These are phyloP conservation scores for Zelopaecilomyces penicillatus DNA, from an alignment of 2,329 filamentous ascomycete genomes.

Conservation along the genomic window DNA sequence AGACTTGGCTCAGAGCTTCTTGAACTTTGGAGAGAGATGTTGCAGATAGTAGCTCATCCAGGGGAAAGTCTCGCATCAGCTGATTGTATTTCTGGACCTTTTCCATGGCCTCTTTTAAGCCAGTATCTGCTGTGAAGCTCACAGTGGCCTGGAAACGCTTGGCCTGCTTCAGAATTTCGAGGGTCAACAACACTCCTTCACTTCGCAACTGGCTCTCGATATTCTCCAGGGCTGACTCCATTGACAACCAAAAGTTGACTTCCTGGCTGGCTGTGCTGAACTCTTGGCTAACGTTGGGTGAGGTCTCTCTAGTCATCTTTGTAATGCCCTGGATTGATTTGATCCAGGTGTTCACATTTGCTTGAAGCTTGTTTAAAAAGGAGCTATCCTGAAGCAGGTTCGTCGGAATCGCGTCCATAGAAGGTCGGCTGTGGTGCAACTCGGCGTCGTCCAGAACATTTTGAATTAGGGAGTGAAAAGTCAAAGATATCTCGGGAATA, in stretches of 20 bases:
- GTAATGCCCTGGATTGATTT: slow-evolving; percentile 96
- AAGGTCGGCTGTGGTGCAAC: slow-evolving; percentile 56
- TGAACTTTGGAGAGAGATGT: slow-evolving; percentile 82
- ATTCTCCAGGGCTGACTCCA: slow-evolving; percentile 86
- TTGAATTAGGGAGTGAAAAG: slow-evolving; percentile 84
- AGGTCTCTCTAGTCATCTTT: slow-evolving; percentile 80
- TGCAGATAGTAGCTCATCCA: slow-evolving; percentile 89
- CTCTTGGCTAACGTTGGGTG: slow-evolving; percentile 46
- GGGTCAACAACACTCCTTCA: slow-evolving; percentile 80
- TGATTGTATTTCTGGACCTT: slow-evolving; percentile 98
- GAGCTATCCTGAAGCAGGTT: slow-evolving; percentile 77
- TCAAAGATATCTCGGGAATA: slow-evolving; percentile 83
- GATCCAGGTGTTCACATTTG: slow-evolving; percentile 95
- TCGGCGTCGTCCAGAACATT: slow-evolving; percentile 72
- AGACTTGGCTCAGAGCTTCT: slow-evolving; percentile 83
- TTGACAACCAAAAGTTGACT: slow-evolving; percentile 98
- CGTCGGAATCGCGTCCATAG: slow-evolving; percentile 68
- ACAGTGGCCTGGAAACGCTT: slow-evolving; percentile 97
- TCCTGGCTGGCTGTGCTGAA: slow-evolving; percentile 80
- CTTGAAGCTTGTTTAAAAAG: slow-evolving; percentile 89
- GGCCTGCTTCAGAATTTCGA: slow-evolving; percentile 92
- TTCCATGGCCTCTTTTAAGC: slow-evolving; percentile 90
- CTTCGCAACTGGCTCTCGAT: slow-evolving; percentile 85
- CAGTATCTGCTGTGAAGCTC: slow-evolving; percentile 93
- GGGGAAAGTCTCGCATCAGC: slow-evolving; percentile 94